phyloP scores from a whole-genome alignment of 192 early-diverging fungal species.

The Backusella tuberculispora region DNA sequence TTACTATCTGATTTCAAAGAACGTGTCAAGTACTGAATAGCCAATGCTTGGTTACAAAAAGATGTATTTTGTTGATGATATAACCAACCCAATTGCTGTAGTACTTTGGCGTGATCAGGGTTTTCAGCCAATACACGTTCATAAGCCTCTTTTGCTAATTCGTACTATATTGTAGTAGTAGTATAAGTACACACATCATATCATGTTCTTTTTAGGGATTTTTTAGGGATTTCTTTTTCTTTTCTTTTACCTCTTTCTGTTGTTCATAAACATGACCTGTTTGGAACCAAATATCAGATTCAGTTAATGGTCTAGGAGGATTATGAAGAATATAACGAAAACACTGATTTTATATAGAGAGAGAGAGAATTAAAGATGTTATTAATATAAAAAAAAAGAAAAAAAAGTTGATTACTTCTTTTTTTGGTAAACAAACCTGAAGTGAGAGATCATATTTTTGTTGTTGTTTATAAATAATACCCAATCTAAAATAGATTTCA shows the following conservation, averaged over 20 bases:
- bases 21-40: conserved; percentile 79
- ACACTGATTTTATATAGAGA: conserved; percentile 53
- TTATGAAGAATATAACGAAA: conserved; percentile 86
- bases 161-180: conserved; percentile 37
- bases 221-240: no score
- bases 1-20: conserved; percentile 83
- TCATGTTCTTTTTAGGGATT: no score
- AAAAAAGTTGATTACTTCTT: neutral
- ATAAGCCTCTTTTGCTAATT: conserved; percentile 84
- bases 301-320: conserved; percentile 89
- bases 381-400: neutral
- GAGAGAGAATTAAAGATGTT: neutral
- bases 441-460: conserved; percentile 74
- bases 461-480: conserved; percentile 97
- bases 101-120: conserved; percentile 91
- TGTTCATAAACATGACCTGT: conserved; percentile 97
- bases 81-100: conserved; percentile 96
- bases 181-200: conserved; percentile 38
- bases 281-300: conserved; percentile 96
- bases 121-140: conserved; percentile 87
- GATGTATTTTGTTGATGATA: conserved; percentile 85
- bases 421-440: conserved; percentile 45
- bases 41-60: conserved; percentile 84
- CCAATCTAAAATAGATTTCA: conserved; percentile 96
- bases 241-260: conserved; percentile 74